phyloP scores from a whole-genome alignment of 1,139 yeast genomes.

The Diutina siamensis region DNA sequence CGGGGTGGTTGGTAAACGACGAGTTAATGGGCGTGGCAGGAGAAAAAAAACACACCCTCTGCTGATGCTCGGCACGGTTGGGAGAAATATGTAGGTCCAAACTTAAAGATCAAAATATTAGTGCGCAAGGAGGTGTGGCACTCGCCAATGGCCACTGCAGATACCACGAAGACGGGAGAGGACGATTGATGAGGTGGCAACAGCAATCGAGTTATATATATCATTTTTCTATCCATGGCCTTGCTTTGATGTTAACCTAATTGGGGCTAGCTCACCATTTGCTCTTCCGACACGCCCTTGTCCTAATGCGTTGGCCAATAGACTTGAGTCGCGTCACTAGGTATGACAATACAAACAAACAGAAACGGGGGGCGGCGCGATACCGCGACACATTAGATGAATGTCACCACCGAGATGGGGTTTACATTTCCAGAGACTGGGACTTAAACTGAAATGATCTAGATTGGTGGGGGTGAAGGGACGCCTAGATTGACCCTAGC shows the following conservation, averaged over 20 bases:
- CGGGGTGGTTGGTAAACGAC: not conserved
- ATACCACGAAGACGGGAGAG: not conserved
- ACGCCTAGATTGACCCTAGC: too few species aligned
- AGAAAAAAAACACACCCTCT: not conserved
- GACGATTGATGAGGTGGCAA: too few species aligned
- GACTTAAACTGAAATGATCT: too few species aligned
- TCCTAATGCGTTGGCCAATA: not conserved
- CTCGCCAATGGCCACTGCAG: not conserved
- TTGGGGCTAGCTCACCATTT: not conserved
- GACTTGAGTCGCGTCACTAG: not conserved
- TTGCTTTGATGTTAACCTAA: not conserved
- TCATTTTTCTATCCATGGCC: too few species aligned
- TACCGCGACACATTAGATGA: not conserved
- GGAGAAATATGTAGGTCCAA: not conserved
- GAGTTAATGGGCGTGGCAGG: not conserved
- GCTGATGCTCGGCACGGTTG: not conserved
- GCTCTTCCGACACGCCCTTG: not conserved
- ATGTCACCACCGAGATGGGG: too few species aligned
- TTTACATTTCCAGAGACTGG: too few species aligned
- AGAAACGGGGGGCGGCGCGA: not conserved
- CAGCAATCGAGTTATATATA: not conserved
- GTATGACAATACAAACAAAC: not conserved
- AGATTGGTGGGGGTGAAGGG: too few species aligned
- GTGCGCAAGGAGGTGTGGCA: conserved; percentile 2
- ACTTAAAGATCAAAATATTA: conserved; percentile 1